phyloP scores from a whole-genome alignment of 495 filamentous ascomycete species.

The Parmelia sp. region DNA sequence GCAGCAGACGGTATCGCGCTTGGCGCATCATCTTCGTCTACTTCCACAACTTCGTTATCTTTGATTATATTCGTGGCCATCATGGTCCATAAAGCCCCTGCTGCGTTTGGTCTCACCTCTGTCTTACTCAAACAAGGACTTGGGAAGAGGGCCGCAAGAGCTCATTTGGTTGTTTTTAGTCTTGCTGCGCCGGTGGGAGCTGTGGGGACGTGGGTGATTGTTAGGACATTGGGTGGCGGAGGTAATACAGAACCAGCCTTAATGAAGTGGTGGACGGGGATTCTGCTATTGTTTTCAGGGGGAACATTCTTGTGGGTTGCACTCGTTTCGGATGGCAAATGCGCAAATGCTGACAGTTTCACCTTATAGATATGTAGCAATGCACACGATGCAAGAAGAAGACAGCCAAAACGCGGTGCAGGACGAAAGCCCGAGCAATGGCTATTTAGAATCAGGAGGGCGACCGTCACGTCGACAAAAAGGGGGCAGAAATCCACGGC shows the following conservation, averaged over 20 bases:
- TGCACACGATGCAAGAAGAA: conserved; percentile 95
- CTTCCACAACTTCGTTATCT: conserved; percentile 61
- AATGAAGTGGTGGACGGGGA: conserved; percentile 82
- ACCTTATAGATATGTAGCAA: conserved; percentile 75
- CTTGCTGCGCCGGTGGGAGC: conserved; percentile 86
- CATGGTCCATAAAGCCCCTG: conserved; percentile 95
- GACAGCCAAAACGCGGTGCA: conserved; percentile 44
- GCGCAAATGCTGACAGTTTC: background rate
- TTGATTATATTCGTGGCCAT: conserved; percentile 93
- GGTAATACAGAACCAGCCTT: conserved; percentile 32
- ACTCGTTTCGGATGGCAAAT: background rate
- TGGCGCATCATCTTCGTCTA: conserved; percentile 70
- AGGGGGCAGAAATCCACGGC: conserved; percentile 47
- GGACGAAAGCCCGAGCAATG: conserved; percentile 51
- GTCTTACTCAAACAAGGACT: conserved; percentile 83
- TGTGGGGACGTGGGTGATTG: conserved; percentile 70
- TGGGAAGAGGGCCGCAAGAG: conserved; percentile 74
- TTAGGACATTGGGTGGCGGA: conserved; percentile 61
- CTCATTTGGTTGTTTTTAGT: conserved; percentile 85
- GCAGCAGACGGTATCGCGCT: conserved; percentile 95
- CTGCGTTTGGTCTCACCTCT: conserved; percentile 88
- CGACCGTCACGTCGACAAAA: conserved; percentile 40
- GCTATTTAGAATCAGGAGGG: conserved; percentile 54
- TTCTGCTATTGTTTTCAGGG: conserved; percentile 83
- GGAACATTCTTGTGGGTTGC: conserved; percentile 86